Evolutionary conservation across 2,329 filamentous ascomycete genomes (phyloP), one percentile per base, ranked within the genome.

Genomic region (Myriosclerotinia scirpicola): DNA sequence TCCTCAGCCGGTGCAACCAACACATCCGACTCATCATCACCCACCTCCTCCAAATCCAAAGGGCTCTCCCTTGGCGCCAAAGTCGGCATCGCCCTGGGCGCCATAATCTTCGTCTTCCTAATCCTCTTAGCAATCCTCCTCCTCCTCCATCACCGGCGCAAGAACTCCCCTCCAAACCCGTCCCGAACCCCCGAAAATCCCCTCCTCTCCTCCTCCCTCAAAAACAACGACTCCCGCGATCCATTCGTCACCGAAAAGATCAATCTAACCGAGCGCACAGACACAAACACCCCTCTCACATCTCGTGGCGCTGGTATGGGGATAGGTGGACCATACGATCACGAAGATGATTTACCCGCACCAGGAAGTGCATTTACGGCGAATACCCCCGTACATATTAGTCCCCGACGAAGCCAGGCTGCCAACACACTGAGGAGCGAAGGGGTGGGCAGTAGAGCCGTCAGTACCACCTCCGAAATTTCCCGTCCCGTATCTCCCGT

Each of bases 31-130:
- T 9, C 55, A 14, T 53, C 22, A 8, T 52, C 44, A 8, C 26
- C 48, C 14, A 34, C 60, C 12, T n/a, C 17, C 15, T 54, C 64
- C n/a, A 20, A 42, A 4, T 63, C 60, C 15, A 22, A 30, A 4
- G 53, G 65, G 8, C 60, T 67, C 12, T 26, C 65, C 4, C 42
- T 67, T 2, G 60, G 60, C 34, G 65, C 60, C 5, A 67, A 67
- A 46, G 46, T 67, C 11, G 65, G 65, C 17, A 67, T 67, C 5
- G 59, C 65, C 1, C 30, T 67, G 12, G 65, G 59, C 44, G 26
- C 8, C 9, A 54, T 62, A 46, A 26, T 38, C 11, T 15, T 66
- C n/a, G 36, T 22, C 36, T 56, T 64, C 44, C 26, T 64, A 2
- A 11, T 64, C 3, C 53, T 67, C 14, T 54, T 65, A 15, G 30